These are phyloP conservation scores for Fusarium clavum DNA, from an alignment of 2,329 filamentous ascomycete species.

Conservation along the genomic window DNA sequence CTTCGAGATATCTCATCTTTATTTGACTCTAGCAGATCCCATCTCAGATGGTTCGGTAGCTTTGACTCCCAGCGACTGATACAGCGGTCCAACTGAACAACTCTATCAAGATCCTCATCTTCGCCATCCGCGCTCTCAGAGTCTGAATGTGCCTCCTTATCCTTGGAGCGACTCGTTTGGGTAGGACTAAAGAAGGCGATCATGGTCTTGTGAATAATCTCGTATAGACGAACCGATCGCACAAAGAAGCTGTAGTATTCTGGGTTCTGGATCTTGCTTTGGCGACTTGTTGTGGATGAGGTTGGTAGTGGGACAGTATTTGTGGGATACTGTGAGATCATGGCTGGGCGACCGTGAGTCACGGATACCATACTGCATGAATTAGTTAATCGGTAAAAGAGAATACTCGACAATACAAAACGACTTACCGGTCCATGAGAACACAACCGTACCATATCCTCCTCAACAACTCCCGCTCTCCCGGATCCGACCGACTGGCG, in stretches of 20 bases:
- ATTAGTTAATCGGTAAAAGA: not conserved
- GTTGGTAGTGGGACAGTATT: slow-evolving; percentile 47
- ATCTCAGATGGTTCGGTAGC: slow-evolving; percentile 45
- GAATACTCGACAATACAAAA: too few relatives aligned
- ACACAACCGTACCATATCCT: slow-evolving; percentile 55
- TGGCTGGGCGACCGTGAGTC: slow-evolving; percentile 52
- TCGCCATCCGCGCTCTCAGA: slow-evolving; percentile 14
- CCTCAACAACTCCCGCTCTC: slow-evolving; percentile 45
- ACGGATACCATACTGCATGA: slow-evolving; percentile 50
- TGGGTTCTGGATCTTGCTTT: not conserved
- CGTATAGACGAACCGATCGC: slow-evolving; percentile 53
- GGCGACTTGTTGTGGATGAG: not conserved
- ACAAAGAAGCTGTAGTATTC: slow-evolving; percentile 50
- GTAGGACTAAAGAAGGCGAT: slow-evolving; percentile 45
- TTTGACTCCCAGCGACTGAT: slow-evolving; percentile 50
- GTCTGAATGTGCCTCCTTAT: slow-evolving; percentile 4
- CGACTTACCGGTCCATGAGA: slow-evolving; percentile 53
- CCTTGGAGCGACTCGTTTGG: slow-evolving; percentile 4
- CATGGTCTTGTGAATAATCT: slow-evolving; percentile 52
- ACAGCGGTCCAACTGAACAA: slow-evolving; percentile 49
- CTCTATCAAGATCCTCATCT: slow-evolving; percentile 47
- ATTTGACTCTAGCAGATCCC: slow-evolving; percentile 22
- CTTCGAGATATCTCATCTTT: slow-evolving; percentile 45
- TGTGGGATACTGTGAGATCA: slow-evolving; percentile 48
- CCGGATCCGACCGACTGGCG: slow-evolving; percentile 32